A percentile compares a stretch with the other conserved stretches of the same genome.
Conservation (phyloP, 352 stramenopile species). For the Phytophthora foliorum region DNA sequence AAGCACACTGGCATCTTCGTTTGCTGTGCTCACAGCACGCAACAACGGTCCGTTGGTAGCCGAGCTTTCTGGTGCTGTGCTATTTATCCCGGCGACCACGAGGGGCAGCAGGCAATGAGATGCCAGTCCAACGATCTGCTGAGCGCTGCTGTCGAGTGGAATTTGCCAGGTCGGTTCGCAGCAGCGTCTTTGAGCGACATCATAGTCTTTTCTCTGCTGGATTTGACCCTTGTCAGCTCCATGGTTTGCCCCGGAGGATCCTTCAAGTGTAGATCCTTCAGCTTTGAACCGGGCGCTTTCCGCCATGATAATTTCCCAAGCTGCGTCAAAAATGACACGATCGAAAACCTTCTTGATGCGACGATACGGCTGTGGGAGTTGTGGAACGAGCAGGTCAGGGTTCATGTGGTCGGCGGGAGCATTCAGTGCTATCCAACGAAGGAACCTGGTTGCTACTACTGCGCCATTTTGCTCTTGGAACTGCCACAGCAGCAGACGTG, state of each 20-base stretch:
- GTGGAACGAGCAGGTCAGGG: constrained; percentile 64
- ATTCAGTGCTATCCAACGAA: constrained; percentile 66
- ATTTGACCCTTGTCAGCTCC: constrained; percentile 29
- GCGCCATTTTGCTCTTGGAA: constrained; percentile 59
- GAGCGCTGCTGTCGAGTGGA: constrained; percentile 10
- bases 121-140: constrained; percentile 17
- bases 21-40: constrained; percentile 7
- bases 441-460: constrained; percentile 49
- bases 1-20: not conserved
- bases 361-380: constrained; percentile 77
- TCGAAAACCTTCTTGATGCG: constrained; percentile 76
- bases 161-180: constrained; percentile 41
- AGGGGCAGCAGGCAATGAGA: constrained; percentile 29
- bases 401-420: constrained; percentile 66
- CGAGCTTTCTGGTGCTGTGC: not conserved
- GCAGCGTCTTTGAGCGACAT: constrained; percentile 50
- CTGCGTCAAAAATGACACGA: constrained; percentile 61
- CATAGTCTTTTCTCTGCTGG: constrained; percentile 50
- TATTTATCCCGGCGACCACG: constrained; percentile 16
- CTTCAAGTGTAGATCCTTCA: constrained; percentile 27
- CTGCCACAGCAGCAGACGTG: constrained; percentile 39
- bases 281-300: constrained; percentile 55
- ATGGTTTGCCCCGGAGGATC: constrained; percentile 8
- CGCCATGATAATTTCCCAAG: constrained; percentile 58
- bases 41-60: not conserved